Conservation (phyloP, 306 rosid species). For the Trifolium subterraneum region DNA sequence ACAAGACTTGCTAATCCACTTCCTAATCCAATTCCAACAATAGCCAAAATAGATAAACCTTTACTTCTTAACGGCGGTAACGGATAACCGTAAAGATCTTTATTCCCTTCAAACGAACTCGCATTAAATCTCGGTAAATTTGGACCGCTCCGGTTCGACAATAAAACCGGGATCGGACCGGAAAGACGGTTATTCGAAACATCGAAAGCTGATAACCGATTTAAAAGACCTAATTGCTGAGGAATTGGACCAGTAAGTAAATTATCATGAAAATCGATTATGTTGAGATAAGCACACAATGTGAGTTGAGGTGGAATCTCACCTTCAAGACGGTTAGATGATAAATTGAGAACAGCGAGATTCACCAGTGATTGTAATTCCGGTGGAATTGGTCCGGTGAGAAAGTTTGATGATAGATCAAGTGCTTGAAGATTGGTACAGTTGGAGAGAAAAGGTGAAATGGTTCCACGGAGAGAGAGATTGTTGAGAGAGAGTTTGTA, state of each 20-base stretch:
- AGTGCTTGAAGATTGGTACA: slow-evolving; percentile 93
- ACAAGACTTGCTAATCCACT: slow-evolving; percentile 90
- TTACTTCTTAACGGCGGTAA: slow-evolving; percentile 63
- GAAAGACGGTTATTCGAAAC: slow-evolving; percentile 79
- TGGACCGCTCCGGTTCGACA: slow-evolving; percentile 66
- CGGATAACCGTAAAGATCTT: slow-evolving; percentile 94
- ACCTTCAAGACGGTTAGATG: slow-evolving; percentile 68
- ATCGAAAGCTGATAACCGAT: slow-evolving; percentile 80
- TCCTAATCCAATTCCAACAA: slow-evolving; percentile 94
- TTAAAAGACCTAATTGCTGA: slow-evolving; percentile 81
- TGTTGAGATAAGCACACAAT: slow-evolving; percentile 89
- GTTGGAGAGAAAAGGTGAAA: slow-evolving; percentile 86
- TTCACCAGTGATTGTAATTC: slow-evolving; percentile 80
- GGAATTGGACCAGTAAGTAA: slow-evolving; percentile 80
- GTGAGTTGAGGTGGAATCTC: slow-evolving; percentile 86
- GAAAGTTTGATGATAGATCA: slow-evolving; percentile 81
- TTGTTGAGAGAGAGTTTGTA: slow-evolving; percentile 87
- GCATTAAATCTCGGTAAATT: slow-evolving; percentile 77
- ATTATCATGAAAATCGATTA: slow-evolving; percentile 85
- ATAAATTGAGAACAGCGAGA: slow-evolving; percentile 87
- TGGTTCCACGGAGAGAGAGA: slow-evolving; percentile 66
- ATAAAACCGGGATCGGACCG: slow-evolving; percentile 75
- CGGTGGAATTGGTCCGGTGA: slow-evolving; percentile 79
- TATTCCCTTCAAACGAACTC: slow-evolving; percentile 72
- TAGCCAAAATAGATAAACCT: slow-evolving; percentile 81